Percentiles rank a stretch among this genome's conserved stretches.
Conservation (phyloP, 2,329 filamentous ascomycete species). For the Fusarium veterinarium region DNA sequence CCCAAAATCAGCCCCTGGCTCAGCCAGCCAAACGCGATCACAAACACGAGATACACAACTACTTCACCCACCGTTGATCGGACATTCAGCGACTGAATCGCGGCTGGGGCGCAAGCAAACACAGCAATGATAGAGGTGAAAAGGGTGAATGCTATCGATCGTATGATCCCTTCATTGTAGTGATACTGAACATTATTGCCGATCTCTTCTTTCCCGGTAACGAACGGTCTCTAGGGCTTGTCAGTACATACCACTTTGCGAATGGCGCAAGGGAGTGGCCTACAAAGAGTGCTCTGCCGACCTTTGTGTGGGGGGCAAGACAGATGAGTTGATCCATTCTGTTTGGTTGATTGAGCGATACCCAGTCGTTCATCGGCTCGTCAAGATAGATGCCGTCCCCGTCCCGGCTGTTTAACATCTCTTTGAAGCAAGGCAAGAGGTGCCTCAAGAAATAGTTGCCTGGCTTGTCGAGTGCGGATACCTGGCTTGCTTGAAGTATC, state of each 20-base stretch:
- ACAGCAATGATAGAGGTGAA: slow-evolving; percentile 7
- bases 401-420: background rate
- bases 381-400: background rate
- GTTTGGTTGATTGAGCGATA: background rate
- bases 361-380: slow-evolving; percentile 11
- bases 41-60: slow-evolving; percentile 24
- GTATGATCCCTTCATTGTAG: slow-evolving; percentile 7
- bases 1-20: slow-evolving; percentile 6
- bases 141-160: background rate
- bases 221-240: background rate
- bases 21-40: slow-evolving; percentile 23
- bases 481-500: background rate
- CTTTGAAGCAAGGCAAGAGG: background rate
- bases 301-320: background rate
- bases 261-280: background rate
- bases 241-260: background rate
- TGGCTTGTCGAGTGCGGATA: slow-evolving; percentile 6
- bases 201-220: background rate
- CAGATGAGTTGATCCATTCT: slow-evolving; percentile 13
- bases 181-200: background rate
- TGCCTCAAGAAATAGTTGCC: background rate
- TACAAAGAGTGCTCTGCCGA: background rate
- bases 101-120: slow-evolving; percentile 26
- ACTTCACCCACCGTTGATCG: slow-evolving; percentile 15
- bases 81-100: slow-evolving; percentile 25